A percentile compares a stretch with the other conserved stretches of the same genome.
These are phyloP conservation scores for Pseudocercospora pini-densiflorae DNA, from an alignment of 2,329 filamentous ascomycete species.

Conservation along the genomic window DNA sequence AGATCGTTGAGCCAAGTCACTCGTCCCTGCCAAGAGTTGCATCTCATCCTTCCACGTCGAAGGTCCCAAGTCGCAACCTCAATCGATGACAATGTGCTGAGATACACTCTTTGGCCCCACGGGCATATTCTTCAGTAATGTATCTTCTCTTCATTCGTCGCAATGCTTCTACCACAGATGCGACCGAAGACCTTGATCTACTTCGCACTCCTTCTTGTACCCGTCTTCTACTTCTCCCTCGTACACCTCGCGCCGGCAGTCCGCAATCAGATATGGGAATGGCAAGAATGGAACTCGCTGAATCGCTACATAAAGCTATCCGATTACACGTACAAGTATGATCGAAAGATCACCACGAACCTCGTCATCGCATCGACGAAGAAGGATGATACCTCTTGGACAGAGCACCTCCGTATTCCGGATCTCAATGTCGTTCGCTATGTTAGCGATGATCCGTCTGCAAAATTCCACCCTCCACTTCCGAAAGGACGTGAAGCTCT, in stretches of 20 bases:
- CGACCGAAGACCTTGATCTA: slow-evolving; percentile 1
- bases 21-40: slow-evolving; percentile 4
- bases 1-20: neutral
- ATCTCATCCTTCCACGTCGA: neutral
- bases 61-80: neutral
- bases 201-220: slow-evolving; percentile 8
- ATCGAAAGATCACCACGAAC: slow-evolving; percentile 20
- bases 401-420: slow-evolving; percentile 20
- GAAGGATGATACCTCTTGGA: slow-evolving; percentile 29
- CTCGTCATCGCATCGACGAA: slow-evolving; percentile 25
- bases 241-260: slow-evolving; percentile 11
- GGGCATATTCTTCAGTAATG: slow-evolving; percentile 3
- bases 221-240: slow-evolving; percentile 11
- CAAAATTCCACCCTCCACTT: slow-evolving; percentile 21
- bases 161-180: slow-evolving; percentile 3
- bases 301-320: neutral
- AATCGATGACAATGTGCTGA: neutral
- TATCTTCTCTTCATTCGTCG: neutral
- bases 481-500: slow-evolving; percentile 29
- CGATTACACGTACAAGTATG: neutral
- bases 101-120: neutral
- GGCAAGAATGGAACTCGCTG: neutral
- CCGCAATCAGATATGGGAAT: slow-evolving; percentile 6
- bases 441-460: slow-evolving; percentile 26
- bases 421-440: slow-evolving; percentile 28